These are phyloP conservation scores for Fusarium globosum DNA, from an alignment of 2,329 filamentous ascomycete genomes.

Conservation along the genomic window DNA sequence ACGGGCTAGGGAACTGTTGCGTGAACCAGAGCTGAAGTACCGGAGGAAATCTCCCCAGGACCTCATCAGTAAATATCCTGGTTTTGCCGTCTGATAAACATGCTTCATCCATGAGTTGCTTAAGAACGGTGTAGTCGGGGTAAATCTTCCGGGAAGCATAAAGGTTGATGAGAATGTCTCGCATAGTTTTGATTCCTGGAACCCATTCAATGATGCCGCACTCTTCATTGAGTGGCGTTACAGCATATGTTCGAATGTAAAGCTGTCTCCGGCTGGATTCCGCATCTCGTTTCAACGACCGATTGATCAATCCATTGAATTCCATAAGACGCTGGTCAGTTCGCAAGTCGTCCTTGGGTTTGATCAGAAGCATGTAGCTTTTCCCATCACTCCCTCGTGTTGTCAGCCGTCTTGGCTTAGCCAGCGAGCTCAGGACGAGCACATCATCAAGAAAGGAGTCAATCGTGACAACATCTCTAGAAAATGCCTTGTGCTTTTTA, in stretches of 20 bases:
- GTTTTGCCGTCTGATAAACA: constrained; percentile 68
- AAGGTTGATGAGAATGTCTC: constrained; percentile 85
- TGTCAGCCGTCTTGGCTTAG: constrained; percentile 89
- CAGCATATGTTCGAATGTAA: constrained; percentile 96
- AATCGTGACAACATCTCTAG: constrained; percentile 86
- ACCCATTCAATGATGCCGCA: constrained; percentile 99
- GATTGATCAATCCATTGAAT: constrained; percentile 98
- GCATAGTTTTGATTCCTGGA: constrained; percentile 90
- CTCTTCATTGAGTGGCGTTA: constrained; percentile 96
- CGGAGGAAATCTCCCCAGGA: constrained; percentile 77
- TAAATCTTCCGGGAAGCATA: constrained; percentile 80
- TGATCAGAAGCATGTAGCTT: constrained; percentile 90
- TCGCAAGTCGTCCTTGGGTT: constrained; percentile 96
- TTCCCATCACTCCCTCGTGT: constrained; percentile 90
- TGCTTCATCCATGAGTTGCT: constrained; percentile 72
- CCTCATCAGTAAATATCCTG: constrained; percentile 75
- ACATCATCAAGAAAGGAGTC: constrained; percentile 86
- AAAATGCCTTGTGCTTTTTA: constrained; percentile 86
- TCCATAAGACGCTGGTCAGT: constrained; percentile 99
- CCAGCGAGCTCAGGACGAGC: constrained; percentile 87
- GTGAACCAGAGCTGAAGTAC: constrained; percentile 96
- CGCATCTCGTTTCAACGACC: constrained; percentile 89
- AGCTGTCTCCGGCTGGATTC: constrained; percentile 90
- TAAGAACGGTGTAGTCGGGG: constrained; percentile 76
- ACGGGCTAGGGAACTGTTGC: constrained; percentile 92